Base-by-base conservation (phyloP, 768 basidiomycete species). In the Tricholomella constricta region DNA sequence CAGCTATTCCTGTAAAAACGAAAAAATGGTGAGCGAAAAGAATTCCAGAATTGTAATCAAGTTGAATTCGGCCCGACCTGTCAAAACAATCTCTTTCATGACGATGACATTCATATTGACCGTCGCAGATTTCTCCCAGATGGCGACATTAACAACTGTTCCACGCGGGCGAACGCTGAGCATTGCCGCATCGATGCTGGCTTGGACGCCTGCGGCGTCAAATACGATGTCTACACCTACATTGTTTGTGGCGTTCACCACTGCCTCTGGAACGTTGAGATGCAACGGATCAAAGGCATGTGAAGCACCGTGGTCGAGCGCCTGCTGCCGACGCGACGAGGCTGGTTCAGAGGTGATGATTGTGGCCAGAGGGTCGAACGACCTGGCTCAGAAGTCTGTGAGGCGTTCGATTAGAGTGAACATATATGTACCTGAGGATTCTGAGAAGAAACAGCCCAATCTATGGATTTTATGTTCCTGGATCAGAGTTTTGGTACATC, bases 161-260 rank as follows among this genome's bases (percentile, higher is more conserved):
- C 80, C 78, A 29, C 73, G 59, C 0, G 73, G 62, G 20, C 72
- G 69, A 9, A 78, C 62, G 23, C 71, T 69, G 6, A 48, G 32
- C 12, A 80, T 58, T 7, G 71, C 74, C 6, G 67, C 56, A 31
- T 73, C 69, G 12, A 79, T 48, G 38, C 71, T 68, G 12, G 63
- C 63, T 55, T 77, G 74, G 2, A 70, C 56, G 0, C 79, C 78
- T 3, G 78, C 76, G 15, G 77, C 76, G 40, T 81, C 80, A 56
- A 78, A 78, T 4, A 69, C 75, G 40, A 78, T 65, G 52, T 78
- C 75, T 9, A 75, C 76, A 22, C 79, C 78, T 3, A 57, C 36
- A 11, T 65, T 65, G 27, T 48, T 57, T 12, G 67, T 77, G 1
- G 65, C 63, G 25, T 64, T 54, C 19, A 64, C 44, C 6, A 68